Base-by-base conservation (phyloP, 106 monocot species). In the Allium cepa region DNA sequence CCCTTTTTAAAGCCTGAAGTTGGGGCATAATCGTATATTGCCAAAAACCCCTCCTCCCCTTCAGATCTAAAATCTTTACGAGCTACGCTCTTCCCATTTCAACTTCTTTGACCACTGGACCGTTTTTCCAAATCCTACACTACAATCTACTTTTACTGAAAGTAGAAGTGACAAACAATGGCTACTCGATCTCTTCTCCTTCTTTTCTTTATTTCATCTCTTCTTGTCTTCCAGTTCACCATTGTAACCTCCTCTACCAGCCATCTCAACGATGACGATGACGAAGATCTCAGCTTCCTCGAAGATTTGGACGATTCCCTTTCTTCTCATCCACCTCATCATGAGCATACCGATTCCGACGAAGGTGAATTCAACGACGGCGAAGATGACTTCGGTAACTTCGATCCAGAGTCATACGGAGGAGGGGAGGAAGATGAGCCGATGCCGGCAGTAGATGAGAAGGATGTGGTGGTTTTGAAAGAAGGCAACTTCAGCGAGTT, bases 401-500 rank as follows among this genome's bases (percentile, higher is more conserved):
- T 66, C 69, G 81, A 80, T 50, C 62, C 67, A 18, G 22, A 55
- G 13, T 59, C 55, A 12, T 36, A 76, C 63, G 78, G 57, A 15
- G 10, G 60, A 9, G 65, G 15, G 22, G 62, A 62, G 1, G 62
- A 62, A 28, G 63, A 73, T 3, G 68, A 73, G 3, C 46, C 69
- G 1, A 50, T 66, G 27, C 74, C 79, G 8, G 10, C 71, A 26
- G 46, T 89, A 26, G 96, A 97, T 64, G 96, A 97, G 63, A 89
- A 73, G 74, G 88, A 97, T 55, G 96, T 97, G 36, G 82, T 88
- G 57, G 80, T 97, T 26, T 79, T 97, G 10, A 79, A 82, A 27
- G 84, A 68, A 9, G 71, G 64, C 18, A 97, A 97, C 78, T 97
- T 97, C 86, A 80, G 73, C 47, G 70, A 76, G 22, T 97, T 97